Evolutionary conservation across 2,329 filamentous ascomycete genomes (phyloP).

Genomic region (Thelonectria discophora): DNA sequence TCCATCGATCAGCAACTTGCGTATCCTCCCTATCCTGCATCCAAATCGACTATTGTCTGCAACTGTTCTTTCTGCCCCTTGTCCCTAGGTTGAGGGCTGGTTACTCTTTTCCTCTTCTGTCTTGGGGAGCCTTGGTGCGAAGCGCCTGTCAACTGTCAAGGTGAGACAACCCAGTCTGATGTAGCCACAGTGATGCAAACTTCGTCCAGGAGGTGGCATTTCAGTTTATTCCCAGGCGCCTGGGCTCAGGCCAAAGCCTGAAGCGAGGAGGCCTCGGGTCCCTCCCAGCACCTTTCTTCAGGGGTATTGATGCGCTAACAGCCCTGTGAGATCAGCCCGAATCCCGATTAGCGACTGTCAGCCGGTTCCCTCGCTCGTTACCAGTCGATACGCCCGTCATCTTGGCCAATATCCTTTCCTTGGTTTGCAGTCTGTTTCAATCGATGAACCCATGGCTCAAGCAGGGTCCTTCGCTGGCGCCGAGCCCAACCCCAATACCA

Average conservation of each 20-base stretch:
- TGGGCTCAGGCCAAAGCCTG: conserved; percentile 4
- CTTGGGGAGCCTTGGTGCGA: neutral
- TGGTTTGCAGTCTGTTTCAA: neutral
- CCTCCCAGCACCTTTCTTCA: conserved; percentile 1
- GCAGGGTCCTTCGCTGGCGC: conserved; percentile 5
- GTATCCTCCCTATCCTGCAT: neutral
- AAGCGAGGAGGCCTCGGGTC: neutral
- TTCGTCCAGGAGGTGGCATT: neutral
- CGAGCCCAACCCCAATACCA: neutral
- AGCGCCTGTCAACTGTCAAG: neutral
- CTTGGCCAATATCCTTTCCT: conserved; percentile 5
- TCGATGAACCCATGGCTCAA: conserved; percentile 9
- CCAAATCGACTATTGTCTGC: neutral
- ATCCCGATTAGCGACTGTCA: conserved; percentile 17
- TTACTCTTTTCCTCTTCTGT: neutral
- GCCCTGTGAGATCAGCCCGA: conserved; percentile 15
- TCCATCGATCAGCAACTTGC: neutral
- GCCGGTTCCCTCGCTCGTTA: neutral
- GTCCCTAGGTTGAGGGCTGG: neutral
- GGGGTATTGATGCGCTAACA: conserved; percentile 16
- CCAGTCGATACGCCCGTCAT: neutral
- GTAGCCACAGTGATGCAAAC: conserved; percentile 10
- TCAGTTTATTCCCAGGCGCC: neutral
- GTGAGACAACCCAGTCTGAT: conserved; percentile 9
- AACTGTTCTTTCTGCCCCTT: neutral